Percentiles rank a stretch among this genome's conserved stretches.
Evolutionary conservation across 2,329 filamentous ascomycete genomes (phyloP).

Genomic region (Aspergillus glaucus): DNA sequence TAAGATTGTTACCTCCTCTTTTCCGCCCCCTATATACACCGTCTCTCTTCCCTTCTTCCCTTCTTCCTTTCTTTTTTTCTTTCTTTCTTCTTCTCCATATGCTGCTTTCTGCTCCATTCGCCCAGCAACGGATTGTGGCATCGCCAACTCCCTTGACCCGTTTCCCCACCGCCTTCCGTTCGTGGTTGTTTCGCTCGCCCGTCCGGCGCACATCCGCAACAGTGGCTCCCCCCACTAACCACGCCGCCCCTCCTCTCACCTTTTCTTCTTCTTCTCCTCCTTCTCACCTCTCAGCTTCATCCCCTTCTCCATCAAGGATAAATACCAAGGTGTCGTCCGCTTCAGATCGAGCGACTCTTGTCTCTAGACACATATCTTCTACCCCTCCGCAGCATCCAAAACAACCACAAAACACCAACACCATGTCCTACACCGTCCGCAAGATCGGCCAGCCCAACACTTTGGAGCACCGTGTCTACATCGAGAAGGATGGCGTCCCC

Average conservation of each 20-base stretch:
- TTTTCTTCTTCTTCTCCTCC: constrained; percentile 22
- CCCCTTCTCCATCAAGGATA: constrained; percentile 10
- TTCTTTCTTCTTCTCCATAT: neutral
- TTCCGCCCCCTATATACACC: neutral
- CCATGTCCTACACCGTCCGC: constrained; percentile 62
- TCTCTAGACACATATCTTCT: constrained; percentile 45
- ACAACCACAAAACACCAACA: constrained; percentile 23
- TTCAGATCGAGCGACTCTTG: constrained; percentile 35
- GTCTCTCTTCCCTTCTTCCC: neutral
- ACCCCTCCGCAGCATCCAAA: constrained; percentile 10
- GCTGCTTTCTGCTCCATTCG: neutral
- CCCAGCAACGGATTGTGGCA: neutral
- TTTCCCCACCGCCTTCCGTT: constrained; percentile 31
- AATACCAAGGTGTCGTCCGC: constrained; percentile 16
- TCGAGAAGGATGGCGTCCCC: constrained; percentile 93
- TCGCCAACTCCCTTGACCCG: constrained; percentile 24
- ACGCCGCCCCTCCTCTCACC: constrained; percentile 25
- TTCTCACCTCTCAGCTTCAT: constrained; percentile 8
- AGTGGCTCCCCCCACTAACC: constrained; percentile 37
- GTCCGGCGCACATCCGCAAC: constrained; percentile 31
- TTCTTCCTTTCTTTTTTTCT: neutral
- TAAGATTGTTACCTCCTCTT: neutral
- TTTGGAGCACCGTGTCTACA: constrained; percentile 92
- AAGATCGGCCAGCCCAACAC: constrained; percentile 89
- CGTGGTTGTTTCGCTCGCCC: constrained; percentile 16